phyloP scores from a whole-genome alignment of 2,329 filamentous ascomycete species.

The Fusarium musae region DNA sequence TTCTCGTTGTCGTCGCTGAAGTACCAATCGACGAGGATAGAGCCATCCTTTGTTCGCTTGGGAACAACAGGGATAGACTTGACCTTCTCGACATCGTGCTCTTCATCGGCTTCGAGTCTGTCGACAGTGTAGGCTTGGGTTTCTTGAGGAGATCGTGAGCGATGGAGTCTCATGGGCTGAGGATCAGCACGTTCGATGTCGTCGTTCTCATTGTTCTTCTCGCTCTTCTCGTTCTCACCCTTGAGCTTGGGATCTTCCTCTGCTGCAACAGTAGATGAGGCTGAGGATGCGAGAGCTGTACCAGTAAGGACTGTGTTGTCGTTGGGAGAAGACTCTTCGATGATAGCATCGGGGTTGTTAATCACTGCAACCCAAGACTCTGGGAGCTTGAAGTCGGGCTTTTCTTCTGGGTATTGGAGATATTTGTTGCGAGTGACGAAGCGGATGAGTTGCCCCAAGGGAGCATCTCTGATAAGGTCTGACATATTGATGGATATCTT shows the following conservation, averaged over 20 bases:
- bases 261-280: constrained; percentile 38
- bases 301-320: constrained; percentile 17
- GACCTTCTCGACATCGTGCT: constrained; percentile 53
- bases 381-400: constrained; percentile 63
- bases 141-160: constrained; percentile 40
- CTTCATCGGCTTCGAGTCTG: constrained; percentile 47
- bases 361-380: constrained; percentile 51
- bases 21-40: constrained; percentile 65
- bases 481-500: constrained; percentile 34
- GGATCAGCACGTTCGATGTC: constrained; percentile 22
- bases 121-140: constrained; percentile 34
- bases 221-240: constrained; percentile 5
- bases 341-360: constrained; percentile 44
- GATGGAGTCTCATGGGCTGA: constrained; percentile 31
- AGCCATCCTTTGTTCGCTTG: constrained; percentile 60
- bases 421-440: constrained; percentile 62
- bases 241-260: constrained; percentile 27
- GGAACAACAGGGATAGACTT: constrained; percentile 62
- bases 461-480: constrained; percentile 62
- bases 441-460: constrained; percentile 68
- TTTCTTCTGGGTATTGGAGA: constrained; percentile 70
- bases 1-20: constrained; percentile 65
- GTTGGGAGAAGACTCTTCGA: constrained; percentile 27
- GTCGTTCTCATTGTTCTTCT: constrained; percentile 16
- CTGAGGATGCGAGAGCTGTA: constrained; percentile 34